Conservation (phyloP, 176 grass and related monocot genomes). For the Rhynchospora tenuis region DNA sequence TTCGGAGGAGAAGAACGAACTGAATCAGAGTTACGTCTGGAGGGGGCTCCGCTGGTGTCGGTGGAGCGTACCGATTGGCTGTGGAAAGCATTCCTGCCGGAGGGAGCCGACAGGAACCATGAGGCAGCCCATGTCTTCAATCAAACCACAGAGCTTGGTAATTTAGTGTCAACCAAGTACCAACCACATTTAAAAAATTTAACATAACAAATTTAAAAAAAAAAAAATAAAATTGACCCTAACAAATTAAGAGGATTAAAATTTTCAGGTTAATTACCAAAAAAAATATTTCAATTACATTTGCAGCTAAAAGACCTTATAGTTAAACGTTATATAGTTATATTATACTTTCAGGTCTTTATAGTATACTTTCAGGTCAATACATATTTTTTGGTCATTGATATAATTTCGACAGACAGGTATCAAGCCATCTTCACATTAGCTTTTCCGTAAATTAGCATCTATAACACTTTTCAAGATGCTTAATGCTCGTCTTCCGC, state of each 20-base stretch:
- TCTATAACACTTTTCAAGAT: neutral
- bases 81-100: conserved; percentile 82
- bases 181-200: neutral
- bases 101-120: conserved; percentile 45
- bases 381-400: neutral
- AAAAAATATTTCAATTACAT: neutral
- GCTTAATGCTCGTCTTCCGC: neutral
- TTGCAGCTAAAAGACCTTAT: neutral
- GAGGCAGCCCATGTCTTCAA: conserved; percentile 27
- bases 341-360: neutral
- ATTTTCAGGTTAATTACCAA: neutral
- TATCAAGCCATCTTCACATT: neutral
- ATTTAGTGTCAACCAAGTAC: neutral
- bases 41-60: conserved; percentile 49
- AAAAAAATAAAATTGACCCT: neutral
- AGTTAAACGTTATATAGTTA: neutral
- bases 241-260: neutral
- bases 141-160: conserved; percentile 7
- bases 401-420: neutral
- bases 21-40: conserved; percentile 44
- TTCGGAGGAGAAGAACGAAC: conserved; percentile 83
- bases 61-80: conserved; percentile 58
- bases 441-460: neutral
- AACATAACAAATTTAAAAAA: no score
- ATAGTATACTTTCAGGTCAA: neutral